Conservation (phyloP, 768 basidiomycete species). For the Bullera alba region DNA sequence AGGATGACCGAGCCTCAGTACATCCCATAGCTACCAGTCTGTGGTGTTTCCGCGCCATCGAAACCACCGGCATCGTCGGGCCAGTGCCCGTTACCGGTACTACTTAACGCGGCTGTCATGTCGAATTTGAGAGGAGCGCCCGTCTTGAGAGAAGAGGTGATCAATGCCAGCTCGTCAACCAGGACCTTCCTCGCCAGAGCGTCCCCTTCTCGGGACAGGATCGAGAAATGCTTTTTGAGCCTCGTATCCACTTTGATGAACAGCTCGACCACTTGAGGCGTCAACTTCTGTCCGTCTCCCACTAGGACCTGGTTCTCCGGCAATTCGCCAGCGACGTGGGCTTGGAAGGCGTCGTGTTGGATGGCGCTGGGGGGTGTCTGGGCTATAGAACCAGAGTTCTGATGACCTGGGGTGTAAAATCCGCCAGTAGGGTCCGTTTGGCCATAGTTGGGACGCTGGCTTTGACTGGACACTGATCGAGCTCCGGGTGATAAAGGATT, state of each 20-base stretch:
- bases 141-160: slow-evolving; percentile 14
- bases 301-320: slow-evolving; percentile 23
- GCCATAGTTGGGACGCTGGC: no score
- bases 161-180: slow-evolving; percentile 25
- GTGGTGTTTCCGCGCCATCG: no score
- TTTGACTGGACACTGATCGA: neutral
- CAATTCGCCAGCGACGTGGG: slow-evolving; percentile 26
- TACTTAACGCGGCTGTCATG: slow-evolving; percentile 10
- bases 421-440: no score
- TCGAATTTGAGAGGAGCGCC: slow-evolving; percentile 29
- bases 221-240: slow-evolving; percentile 36
- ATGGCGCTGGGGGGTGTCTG: no score
- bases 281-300: slow-evolving; percentile 36
- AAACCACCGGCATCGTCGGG: no score
- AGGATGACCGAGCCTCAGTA: no score
- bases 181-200: slow-evolving; percentile 23
- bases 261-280: slow-evolving; percentile 22
- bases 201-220: slow-evolving; percentile 32
- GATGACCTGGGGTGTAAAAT: no score
- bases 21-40: neutral
- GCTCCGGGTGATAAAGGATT: neutral
- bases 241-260: slow-evolving; percentile 32
- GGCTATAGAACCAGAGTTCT: no score
- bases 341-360: slow-evolving; percentile 25
- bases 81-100: no score